Evolutionary conservation across 305 asterid species (phyloP).

Genomic region (Rubia balearica): DNA sequence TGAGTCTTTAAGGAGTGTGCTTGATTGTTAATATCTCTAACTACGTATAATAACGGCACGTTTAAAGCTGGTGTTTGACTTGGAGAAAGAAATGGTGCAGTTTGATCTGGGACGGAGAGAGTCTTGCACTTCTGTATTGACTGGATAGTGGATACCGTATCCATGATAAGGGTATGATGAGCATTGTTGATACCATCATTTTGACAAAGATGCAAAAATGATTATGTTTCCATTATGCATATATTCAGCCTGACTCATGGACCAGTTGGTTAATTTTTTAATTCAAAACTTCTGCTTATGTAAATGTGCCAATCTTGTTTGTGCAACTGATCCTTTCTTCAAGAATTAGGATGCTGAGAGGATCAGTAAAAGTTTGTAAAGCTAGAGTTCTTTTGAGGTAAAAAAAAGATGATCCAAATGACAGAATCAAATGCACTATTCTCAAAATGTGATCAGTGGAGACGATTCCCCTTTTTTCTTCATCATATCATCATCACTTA

Average conservation of each 20-base stretch:
- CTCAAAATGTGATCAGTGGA: constrained; percentile 21
- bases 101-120: too few relatives aligned
- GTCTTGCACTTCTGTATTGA: background rate
- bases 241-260: background rate
- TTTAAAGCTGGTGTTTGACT: background rate
- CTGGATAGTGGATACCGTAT: background rate
- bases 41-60: too few relatives aligned
- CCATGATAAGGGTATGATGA: constrained; percentile 11
- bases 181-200: background rate
- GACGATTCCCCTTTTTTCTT: constrained; percentile 21
- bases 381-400: constrained; percentile 17
- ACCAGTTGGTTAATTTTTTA: background rate
- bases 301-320: background rate
- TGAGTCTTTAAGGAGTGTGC: too few relatives aligned
- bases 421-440: background rate
- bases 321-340: background rate
- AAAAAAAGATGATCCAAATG: constrained; percentile 14
- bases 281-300: constrained; percentile 1
- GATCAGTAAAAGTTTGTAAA: background rate
- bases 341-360: background rate
- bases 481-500: constrained; percentile 15
- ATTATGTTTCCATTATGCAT: constrained; percentile 5
- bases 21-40: too few relatives aligned
- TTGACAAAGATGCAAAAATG: constrained; percentile 7
- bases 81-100: background rate